These are phyloP conservation scores for Curvularia eragrostidis DNA, from an alignment of 2,329 filamentous ascomycete species.

Conservation along the genomic window DNA sequence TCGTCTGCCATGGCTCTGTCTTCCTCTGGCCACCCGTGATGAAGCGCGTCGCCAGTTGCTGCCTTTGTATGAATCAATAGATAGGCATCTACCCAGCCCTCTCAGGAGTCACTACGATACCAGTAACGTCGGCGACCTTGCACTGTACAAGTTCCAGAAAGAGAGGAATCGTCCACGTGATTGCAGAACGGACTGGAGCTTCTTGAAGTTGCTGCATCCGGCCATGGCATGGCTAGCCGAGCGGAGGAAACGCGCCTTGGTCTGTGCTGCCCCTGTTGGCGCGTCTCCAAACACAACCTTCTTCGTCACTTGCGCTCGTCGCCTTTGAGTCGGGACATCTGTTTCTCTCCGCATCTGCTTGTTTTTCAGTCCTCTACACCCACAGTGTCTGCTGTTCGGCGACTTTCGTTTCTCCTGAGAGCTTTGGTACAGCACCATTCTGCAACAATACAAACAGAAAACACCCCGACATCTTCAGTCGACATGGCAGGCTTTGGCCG, in stretches of 20 bases:
- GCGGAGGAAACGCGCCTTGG: slow-evolving; percentile 26
- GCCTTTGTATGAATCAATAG: not conserved
- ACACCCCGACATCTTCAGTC: slow-evolving; percentile 1
- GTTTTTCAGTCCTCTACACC: not conserved
- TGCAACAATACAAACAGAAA: not conserved
- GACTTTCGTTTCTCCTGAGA: not conserved
- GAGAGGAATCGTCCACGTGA: not conserved
- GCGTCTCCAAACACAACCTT: slow-evolving; percentile 13
- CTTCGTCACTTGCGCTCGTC: not conserved
- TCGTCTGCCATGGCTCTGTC: slow-evolving; percentile 57
- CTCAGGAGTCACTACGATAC: not conserved
- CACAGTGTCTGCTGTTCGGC: too few relatives aligned
- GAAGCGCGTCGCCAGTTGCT: not conserved
- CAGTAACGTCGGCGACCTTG: not conserved
- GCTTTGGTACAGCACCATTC: not conserved
- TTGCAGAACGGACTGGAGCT: slow-evolving; percentile 14
- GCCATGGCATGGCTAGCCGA: slow-evolving; percentile 35
- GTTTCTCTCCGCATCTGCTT: not conserved
- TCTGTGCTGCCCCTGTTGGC: slow-evolving; percentile 22
- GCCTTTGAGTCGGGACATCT: not conserved
- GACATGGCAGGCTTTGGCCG: slow-evolving; percentile 55
- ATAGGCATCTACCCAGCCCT: not conserved
- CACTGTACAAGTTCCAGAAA: not conserved
- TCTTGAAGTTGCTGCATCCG: slow-evolving; percentile 11
- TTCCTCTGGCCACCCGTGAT: not conserved